Evolutionary conservation across 2,329 filamentous ascomycete species (phyloP).

Genomic region (Metarhizium anisopliae): DNA sequence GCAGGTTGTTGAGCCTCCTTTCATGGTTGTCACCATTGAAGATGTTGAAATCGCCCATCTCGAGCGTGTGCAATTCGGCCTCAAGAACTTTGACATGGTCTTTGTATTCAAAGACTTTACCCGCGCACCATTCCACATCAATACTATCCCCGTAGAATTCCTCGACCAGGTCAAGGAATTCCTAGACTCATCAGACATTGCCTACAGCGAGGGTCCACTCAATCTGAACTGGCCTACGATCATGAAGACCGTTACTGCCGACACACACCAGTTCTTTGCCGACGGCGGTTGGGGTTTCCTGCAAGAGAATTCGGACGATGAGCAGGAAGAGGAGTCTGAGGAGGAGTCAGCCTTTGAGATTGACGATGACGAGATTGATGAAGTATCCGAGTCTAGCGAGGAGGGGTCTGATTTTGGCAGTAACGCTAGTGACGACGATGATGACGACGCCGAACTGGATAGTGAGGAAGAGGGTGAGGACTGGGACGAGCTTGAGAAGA

Average conservation of each 20-base stretch:
- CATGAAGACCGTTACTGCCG: slow-evolving; percentile 95
- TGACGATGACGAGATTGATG: slow-evolving; percentile 76
- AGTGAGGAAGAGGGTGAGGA: slow-evolving; percentile 75
- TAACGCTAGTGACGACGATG: slow-evolving; percentile 75
- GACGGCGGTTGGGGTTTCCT: slow-evolving; percentile 96
- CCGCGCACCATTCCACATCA: slow-evolving; percentile 84
- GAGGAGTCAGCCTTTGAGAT: slow-evolving; percentile 93
- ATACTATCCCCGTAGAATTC: slow-evolving; percentile 94
- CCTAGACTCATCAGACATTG: slow-evolving; percentile 91
- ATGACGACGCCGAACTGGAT: slow-evolving; percentile 55
- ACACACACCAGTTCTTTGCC: slow-evolving; percentile 89
- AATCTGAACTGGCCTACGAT: slow-evolving; percentile 99
- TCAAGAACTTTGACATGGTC: slow-evolving; percentile 98
- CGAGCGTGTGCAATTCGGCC: slow-evolving; percentile 89
- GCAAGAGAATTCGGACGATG: slow-evolving; percentile 77
- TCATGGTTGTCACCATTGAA: slow-evolving; percentile 88
- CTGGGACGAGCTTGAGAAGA: slow-evolving; percentile 91
- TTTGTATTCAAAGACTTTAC: slow-evolving; percentile 98
- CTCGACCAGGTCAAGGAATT: slow-evolving; percentile 96
- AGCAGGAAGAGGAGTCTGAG: slow-evolving; percentile 71
- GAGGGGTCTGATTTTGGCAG: slow-evolving; percentile 92
- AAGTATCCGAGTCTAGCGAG: slow-evolving; percentile 64
- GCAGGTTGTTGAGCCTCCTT: slow-evolving; percentile 92
- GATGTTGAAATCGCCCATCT: slow-evolving; percentile 95
- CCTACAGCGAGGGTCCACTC: slow-evolving; percentile 86